These are phyloP conservation scores for Penicillium verrucosum DNA, from an alignment of 2,329 filamentous ascomycete species.

Conservation along the genomic window DNA sequence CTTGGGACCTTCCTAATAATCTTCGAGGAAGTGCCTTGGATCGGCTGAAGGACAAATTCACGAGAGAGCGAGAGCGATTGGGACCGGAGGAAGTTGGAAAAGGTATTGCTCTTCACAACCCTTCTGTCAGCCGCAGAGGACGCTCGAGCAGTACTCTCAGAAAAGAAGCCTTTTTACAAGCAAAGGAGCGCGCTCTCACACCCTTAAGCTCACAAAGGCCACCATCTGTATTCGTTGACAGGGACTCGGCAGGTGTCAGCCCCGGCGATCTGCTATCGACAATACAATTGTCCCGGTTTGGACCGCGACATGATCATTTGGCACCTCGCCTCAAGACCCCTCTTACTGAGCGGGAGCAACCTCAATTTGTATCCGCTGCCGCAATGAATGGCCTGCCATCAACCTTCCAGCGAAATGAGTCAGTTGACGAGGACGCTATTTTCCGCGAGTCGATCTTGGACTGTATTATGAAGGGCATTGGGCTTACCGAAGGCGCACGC, in stretches of 20 bases:
- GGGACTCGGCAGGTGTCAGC: conserved; percentile 51
- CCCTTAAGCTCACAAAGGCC: conserved; percentile 16
- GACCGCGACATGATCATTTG: conserved; percentile 48
- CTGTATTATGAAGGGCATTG: conserved; percentile 93
- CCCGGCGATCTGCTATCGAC: conserved; percentile 79
- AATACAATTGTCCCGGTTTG: conserved; percentile 65
- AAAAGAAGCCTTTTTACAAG: conserved; percentile 74
- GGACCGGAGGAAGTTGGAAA: conserved; percentile 79
- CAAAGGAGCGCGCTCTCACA: conserved; percentile 45
- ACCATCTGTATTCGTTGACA: conserved; percentile 26
- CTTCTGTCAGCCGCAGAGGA: conserved; percentile 61
- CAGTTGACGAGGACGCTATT: conserved; percentile 79
- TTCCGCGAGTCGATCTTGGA: conserved; percentile 89
- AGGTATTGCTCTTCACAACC: conserved; percentile 92
- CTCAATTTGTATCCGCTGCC: conserved; percentile 33
- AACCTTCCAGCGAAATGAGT: conserved; percentile 68
- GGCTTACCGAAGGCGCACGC: conserved; percentile 64
- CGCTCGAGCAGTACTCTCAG: conserved; percentile 71
- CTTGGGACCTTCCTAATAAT: conserved; percentile 86
- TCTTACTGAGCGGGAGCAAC: conserved; percentile 43
- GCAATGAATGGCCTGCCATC: conserved; percentile 29
- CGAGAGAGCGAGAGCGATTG: conserved; percentile 75
- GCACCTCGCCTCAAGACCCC: conserved; percentile 38
- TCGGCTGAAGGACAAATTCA: conserved; percentile 89
- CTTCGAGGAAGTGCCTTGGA: conserved; percentile 78